Evolutionary conservation across 305 asterid species (phyloP).

Genomic region (Fraxinus baroniana): DNA sequence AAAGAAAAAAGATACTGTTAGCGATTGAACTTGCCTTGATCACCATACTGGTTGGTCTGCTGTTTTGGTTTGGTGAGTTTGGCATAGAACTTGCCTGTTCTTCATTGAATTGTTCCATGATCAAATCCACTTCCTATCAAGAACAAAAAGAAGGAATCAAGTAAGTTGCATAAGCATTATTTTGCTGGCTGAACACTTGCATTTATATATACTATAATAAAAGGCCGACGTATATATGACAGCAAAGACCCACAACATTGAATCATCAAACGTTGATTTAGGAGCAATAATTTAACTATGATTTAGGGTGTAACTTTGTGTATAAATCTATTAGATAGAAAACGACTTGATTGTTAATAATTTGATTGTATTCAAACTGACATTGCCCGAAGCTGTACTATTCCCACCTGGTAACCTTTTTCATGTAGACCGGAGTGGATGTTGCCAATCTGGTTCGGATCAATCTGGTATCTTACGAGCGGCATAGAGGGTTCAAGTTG

Average conservation of each 20-base stretch:
- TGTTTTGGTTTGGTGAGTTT: slow-evolving; percentile 46
- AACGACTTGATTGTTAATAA: background rate
- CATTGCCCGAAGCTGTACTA: background rate
- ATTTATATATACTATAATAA: slow-evolving; percentile 20
- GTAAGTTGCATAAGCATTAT: slow-evolving; percentile 13
- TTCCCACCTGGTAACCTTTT: background rate
- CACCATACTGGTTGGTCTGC: slow-evolving; percentile 82
- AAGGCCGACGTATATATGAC: slow-evolving; percentile 40
- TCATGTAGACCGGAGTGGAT: background rate
- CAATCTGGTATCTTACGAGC: background rate
- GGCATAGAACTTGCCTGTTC: slow-evolving; percentile 33
- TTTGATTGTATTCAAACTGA: background rate
- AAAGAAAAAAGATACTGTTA: background rate
- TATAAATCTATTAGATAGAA: background rate
- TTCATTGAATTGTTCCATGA: slow-evolving; percentile 50
- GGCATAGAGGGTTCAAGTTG: background rate
- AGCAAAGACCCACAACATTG: slow-evolving; percentile 32
- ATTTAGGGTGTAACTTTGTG: background rate
- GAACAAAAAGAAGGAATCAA: slow-evolving; percentile 16
- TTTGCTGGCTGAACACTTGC: slow-evolving; percentile 23
- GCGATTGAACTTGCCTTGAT: slow-evolving; percentile 51
- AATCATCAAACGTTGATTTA: slow-evolving; percentile 10
- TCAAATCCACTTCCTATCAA: slow-evolving; percentile 3
- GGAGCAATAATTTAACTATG: background rate
- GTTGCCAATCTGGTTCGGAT: background rate